Percentiles rank a stretch among this genome's conserved stretches.
phyloP scores from a whole-genome alignment of 2,329 filamentous ascomycete species.

The Simplicillium sp. region DNA sequence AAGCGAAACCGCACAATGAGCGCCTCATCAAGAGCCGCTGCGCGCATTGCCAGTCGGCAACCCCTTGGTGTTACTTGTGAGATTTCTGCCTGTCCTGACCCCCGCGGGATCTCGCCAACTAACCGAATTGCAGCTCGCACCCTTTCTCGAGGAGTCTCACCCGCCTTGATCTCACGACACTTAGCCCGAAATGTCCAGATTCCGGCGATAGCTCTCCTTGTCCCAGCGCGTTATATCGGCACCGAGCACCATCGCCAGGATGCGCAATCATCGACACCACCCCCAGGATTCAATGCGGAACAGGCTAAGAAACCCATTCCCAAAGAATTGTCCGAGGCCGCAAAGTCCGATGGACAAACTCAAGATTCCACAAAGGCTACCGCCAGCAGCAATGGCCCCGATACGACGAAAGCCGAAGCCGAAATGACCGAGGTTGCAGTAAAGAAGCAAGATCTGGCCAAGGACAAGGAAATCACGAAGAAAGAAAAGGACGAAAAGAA shows the following conservation, averaged over 20 bases:
- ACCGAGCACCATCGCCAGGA: slow-evolving; percentile 50
- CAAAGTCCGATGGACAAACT: slow-evolving; percentile 19
- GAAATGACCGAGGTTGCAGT: slow-evolving; percentile 52
- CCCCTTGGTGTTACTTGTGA: slow-evolving; percentile 40
- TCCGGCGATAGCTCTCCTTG: slow-evolving; percentile 45
- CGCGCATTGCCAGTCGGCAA: slow-evolving; percentile 42
- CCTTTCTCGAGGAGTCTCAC: slow-evolving; percentile 36
- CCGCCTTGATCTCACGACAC: slow-evolving; percentile 36
- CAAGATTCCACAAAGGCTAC: slow-evolving; percentile 13
- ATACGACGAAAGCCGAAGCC: slow-evolving; percentile 28
- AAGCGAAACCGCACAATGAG: slow-evolving; percentile 33
- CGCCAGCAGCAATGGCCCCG: slow-evolving; percentile 2
- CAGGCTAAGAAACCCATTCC: slow-evolving; percentile 77
- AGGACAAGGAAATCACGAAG: slow-evolving; percentile 48
- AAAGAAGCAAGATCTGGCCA: slow-evolving; percentile 50
- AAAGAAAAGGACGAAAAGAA: slow-evolving; percentile 68
- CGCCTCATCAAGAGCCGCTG: slow-evolving; percentile 44
- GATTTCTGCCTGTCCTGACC: slow-evolving; percentile 10
- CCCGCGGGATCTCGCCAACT: slow-evolving; percentile 5
- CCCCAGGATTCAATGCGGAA: slow-evolving; percentile 75
- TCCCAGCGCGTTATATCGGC: slow-evolving; percentile 45
- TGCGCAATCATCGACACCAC: slow-evolving; percentile 57
- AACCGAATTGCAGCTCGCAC: slow-evolving; percentile 27
- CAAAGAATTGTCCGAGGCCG: slow-evolving; percentile 34
- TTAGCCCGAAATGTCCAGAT: slow-evolving; percentile 34